These are phyloP conservation scores for Geotrichum histeridarum DNA, from an alignment of 1,139 yeast species.

Conservation along the genomic window DNA sequence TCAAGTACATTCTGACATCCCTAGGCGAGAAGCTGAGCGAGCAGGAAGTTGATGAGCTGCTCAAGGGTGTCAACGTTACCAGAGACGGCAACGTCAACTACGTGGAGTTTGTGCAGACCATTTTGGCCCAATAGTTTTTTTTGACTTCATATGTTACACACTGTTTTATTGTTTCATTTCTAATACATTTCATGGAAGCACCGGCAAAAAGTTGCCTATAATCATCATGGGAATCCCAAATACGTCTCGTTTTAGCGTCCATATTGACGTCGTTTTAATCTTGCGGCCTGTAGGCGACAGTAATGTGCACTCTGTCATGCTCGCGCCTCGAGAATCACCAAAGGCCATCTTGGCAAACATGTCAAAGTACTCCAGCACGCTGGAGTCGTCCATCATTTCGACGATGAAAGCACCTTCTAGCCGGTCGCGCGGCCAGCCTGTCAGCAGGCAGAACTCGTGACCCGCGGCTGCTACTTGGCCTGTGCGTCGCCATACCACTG, in stretches of 20 bases:
- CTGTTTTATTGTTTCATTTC: neutral
- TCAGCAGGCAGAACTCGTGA: constrained; percentile 79
- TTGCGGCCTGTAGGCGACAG: constrained; percentile 49
- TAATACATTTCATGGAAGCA: constrained; percentile 27
- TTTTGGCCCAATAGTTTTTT: constrained; percentile 67
- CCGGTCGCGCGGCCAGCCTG: constrained; percentile 81
- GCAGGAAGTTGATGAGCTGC: constrained; percentile 88
- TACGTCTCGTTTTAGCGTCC: constrained; percentile 86
- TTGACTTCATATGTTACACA: neutral
- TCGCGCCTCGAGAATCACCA: constrained; percentile 80
- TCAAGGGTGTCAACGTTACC: constrained; percentile 91
- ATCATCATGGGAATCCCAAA: constrained; percentile 96
- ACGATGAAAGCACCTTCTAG: constrained; percentile 65
- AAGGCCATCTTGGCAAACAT: constrained; percentile 80
- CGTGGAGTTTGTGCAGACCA: constrained; percentile 84
- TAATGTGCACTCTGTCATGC: constrained; percentile 78
- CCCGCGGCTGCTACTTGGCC: constrained; percentile 95
- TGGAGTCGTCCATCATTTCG: constrained; percentile 81
- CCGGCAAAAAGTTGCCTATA: constrained; percentile 85
- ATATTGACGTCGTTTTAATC: constrained; percentile 70
- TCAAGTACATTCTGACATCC: constrained; percentile 86
- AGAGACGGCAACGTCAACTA: constrained; percentile 94
- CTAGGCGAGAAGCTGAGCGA: constrained; percentile 89
- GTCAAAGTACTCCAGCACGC: constrained; percentile 83
- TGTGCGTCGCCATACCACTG: constrained; percentile 91